Evolutionary conservation across 257 asterid species (phyloP), one percentile per base, ranked within the genome.

Genomic region (Fraxinus americana): DNA sequence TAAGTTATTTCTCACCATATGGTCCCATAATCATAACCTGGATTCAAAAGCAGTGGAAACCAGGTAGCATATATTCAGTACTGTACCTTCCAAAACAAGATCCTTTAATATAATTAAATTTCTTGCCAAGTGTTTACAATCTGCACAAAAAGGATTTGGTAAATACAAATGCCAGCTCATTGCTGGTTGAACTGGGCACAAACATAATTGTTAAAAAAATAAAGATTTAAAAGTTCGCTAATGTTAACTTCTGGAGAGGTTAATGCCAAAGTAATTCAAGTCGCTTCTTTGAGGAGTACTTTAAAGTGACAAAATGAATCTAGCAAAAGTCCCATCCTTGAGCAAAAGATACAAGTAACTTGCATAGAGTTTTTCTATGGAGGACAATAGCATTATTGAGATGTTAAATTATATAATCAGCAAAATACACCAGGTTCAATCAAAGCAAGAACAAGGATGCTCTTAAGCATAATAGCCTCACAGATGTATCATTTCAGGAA

Each of bases 111-210:
- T 77, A 71, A 69, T 59, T 79, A 74, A 78, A 72, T 78, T 83
- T 87, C 89, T 88, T 77, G 79, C 75, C 78, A 83, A 75, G 81
- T 79, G 83, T 73, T 84, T 82, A 86, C 77, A 75, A 89, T 91
- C 96, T 91, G 97, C 97, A 92, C 85, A 84, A 88, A 83, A 90
- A 88, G 87, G 82, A 86, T 84, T 80, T 19, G 23, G 92, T 85
- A 69, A 88, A 90, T 84, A 86, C 71, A 61, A 79, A 48, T 76
- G 85, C 88, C 88, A 68, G 88, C 78, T 84, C 90, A 83, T 63
- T 29, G 65, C 29, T n/a, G 59, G 54, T 75, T 78, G 84, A 82
- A 80, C 90, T 52, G 82, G 87, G 93, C 78, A 74, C 29, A 78
- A 75, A 35, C 70, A 75, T 72, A 17, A 80, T 34, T n/a, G 68